These are phyloP conservation scores for Podosphaera aphanis DNA, from an alignment of 2,329 filamentous ascomycete species.

Conservation along the genomic window DNA sequence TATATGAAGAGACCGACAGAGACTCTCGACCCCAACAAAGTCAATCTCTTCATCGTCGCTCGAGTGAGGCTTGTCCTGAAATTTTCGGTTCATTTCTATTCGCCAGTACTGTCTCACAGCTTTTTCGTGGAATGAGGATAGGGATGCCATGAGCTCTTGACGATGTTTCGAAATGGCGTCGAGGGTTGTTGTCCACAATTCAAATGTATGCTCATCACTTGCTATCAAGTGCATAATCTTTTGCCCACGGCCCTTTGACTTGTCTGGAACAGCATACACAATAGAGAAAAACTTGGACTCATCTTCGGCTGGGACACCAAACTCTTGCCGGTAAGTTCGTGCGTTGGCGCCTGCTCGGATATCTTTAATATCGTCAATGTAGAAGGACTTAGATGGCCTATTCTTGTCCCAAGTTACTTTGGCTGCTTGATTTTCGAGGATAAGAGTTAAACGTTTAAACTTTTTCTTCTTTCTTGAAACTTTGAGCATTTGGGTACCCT, in stretches of 20 bases:
- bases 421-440: constrained; percentile 60
- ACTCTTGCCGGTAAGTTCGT: constrained; percentile 72
- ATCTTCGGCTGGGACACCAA: constrained; percentile 40
- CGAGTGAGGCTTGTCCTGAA: constrained; percentile 25
- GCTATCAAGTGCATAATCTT: constrained; percentile 81
- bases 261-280: constrained; percentile 58
- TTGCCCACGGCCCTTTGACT: constrained; percentile 41
- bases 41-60: constrained; percentile 48
- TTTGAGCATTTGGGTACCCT: constrained; percentile 58
- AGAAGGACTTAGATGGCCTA: constrained; percentile 61
- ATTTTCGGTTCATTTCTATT: constrained; percentile 53
- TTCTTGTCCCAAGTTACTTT: constrained; percentile 73
- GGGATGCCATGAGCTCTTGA: constrained; percentile 70
- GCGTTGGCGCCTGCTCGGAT: constrained; percentile 67
- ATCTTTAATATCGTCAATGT: constrained; percentile 87
- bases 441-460: constrained; percentile 45
- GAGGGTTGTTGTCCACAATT: constrained; percentile 63
- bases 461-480: constrained; percentile 62
- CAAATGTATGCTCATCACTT: constrained; percentile 44
- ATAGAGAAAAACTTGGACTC: constrained; percentile 73
- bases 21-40: constrained; percentile 51
- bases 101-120: constrained; percentile 71
- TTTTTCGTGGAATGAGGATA: constrained; percentile 66
- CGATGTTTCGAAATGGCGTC: constrained; percentile 67
- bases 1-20: constrained; percentile 81